Base-by-base conservation (phyloP, 1,284 basidiomycete species). In the Apiotrichum akiyoshidainum region DNA sequence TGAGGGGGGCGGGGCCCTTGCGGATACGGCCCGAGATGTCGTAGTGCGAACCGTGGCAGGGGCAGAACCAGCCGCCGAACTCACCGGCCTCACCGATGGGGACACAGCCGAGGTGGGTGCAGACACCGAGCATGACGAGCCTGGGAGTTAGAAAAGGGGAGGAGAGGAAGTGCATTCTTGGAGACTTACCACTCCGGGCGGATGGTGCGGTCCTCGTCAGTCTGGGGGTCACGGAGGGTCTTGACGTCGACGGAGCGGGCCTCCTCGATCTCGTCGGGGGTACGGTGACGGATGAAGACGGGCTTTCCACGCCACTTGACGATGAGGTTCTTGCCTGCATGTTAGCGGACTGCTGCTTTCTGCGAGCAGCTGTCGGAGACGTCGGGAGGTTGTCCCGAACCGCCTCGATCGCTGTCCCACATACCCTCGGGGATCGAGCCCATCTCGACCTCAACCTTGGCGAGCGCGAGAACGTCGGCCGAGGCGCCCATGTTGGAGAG, bases 251-350 rank as follows among this genome's bases (percentile, higher is more conserved):
- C 82, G 53, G 79, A 72, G 79, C 91, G 88, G 59, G 96, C 96
- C 82, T 99, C 96, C 65, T 92, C 86, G 70, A 99, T 92, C 83
- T 99, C 96, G 57, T 83, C 84, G 59, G 84, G 76, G 31, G 96
- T 99, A 72, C 96, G 87, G 83, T 99, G 95, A 69, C 96, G 87
- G 78, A 99, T 92, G 83, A 99, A 99, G 60, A 99, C 95, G 68
- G 96, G 96, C 85, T 99, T 99, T 78, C 95, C 96, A 77, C 95
- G 90, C 96, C 96, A 99, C 82, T 96, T 96, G 82, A 96, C 91
- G 79, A 96, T 88, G 69, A 91, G 90, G 73, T 76, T 76, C 65
- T 75, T 75, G 64, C 74, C 74, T 74, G 55, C 6, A 35, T 16
- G 56, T 58, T 48, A 58, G 51, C 21, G 6, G 10, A 10, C n/a